Conservation (phyloP, 2,329 filamentous ascomycete species). For the Tolypocladium guangdongense region DNA sequence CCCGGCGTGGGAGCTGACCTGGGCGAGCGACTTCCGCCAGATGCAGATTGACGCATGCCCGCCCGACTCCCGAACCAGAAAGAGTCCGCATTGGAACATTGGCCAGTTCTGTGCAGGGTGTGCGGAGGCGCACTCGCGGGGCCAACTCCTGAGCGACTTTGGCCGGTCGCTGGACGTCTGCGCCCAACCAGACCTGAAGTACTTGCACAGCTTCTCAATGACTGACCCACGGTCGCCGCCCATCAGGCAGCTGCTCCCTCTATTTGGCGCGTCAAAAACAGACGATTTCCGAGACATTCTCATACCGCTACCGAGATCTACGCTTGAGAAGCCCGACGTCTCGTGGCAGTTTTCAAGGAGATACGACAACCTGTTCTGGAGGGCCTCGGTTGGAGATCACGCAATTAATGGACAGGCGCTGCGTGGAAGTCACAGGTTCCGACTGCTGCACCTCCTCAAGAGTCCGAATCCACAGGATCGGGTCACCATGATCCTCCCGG, state of each 20-base stretch:
- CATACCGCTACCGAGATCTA: slow-evolving; percentile 47
- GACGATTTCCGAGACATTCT: slow-evolving; percentile 66
- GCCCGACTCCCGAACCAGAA: slow-evolving; percentile 47
- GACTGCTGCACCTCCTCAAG: slow-evolving; percentile 59
- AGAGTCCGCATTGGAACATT: slow-evolving; percentile 50
- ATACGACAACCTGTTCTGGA: slow-evolving; percentile 59
- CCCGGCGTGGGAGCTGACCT: neutral
- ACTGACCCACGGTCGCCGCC: slow-evolving; percentile 51
- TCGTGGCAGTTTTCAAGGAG: slow-evolving; percentile 47
- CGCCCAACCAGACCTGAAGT: slow-evolving; percentile 64
- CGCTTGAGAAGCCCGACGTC: slow-evolving; percentile 29
- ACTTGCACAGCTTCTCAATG: slow-evolving; percentile 64
- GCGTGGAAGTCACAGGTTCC: slow-evolving; percentile 58
- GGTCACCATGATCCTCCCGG: slow-evolving; percentile 46
- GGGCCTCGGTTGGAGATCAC: slow-evolving; percentile 53
- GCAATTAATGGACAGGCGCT: slow-evolving; percentile 40
- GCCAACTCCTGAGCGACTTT: slow-evolving; percentile 58
- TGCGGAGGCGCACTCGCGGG: slow-evolving; percentile 50
- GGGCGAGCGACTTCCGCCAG: slow-evolving; percentile 23
- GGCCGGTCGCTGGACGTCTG: slow-evolving; percentile 55
- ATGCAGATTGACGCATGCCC: slow-evolving; percentile 46
- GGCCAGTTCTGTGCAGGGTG: slow-evolving; percentile 55
- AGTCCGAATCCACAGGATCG: slow-evolving; percentile 39
- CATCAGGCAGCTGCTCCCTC: slow-evolving; percentile 54
- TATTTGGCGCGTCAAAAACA: slow-evolving; percentile 68